Conservation (phyloP, 306 rosid genomes). For the Delonix regia region DNA sequence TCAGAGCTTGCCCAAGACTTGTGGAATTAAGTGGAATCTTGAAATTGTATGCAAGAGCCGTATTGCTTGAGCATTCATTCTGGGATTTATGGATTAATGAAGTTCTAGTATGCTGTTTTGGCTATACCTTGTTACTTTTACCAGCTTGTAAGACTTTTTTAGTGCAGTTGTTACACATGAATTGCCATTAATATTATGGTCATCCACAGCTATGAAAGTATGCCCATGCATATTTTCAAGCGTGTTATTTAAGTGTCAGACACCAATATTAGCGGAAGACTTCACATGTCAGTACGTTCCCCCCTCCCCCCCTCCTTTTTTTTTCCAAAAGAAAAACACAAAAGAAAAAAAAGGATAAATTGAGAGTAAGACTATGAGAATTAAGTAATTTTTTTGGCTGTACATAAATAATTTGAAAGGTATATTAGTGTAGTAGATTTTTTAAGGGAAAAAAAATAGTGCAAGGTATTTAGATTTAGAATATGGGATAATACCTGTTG, state of each 20-base stretch:
- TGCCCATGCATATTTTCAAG: no score
- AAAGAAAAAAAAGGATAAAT: no score
- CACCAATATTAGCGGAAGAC: no score
- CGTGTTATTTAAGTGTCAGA: no score
- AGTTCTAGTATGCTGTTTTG: not conserved
- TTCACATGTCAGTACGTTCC: no score
- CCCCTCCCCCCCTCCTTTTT: no score
- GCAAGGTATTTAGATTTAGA: not conserved
- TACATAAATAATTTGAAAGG: not conserved
- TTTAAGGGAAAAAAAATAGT: not conserved
- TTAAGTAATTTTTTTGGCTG: no score
- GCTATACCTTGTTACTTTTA: not conserved
- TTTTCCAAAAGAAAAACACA: no score
- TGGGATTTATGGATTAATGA: not conserved
- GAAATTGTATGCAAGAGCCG: not conserved
- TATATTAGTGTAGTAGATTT: not conserved
- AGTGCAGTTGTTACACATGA: not conserved
- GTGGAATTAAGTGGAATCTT: not conserved
- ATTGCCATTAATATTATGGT: no score
- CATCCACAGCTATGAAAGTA: no score
- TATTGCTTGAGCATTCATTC: constrained; percentile 1
- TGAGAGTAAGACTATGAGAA: no score
- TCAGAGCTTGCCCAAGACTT: not conserved
- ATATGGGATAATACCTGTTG: not conserved
- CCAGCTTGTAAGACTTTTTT: not conserved